These are phyloP conservation scores for Suillus sp. DNA, from an alignment of 768 basidiomycete genomes.

Conservation along the genomic window DNA sequence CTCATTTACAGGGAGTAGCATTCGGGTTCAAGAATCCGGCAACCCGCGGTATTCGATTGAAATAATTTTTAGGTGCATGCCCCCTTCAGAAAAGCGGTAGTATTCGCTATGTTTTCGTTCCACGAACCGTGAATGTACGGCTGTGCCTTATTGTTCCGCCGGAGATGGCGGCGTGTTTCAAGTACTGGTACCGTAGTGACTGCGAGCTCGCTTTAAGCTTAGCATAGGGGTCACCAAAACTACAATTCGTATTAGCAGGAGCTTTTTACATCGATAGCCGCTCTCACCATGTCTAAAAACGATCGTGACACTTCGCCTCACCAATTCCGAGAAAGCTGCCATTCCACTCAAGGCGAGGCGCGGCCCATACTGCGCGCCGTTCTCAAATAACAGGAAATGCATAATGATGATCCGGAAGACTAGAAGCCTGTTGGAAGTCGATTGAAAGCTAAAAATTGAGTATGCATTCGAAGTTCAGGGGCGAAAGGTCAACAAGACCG, in stretches of 20 bases:
- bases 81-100: too few species aligned
- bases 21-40: not conserved
- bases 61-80: too few species aligned
- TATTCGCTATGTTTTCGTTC: too few species aligned
- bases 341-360: constrained; percentile 54
- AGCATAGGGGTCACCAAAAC: not conserved
- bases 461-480: not conserved
- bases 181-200: too few species aligned
- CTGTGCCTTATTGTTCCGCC: not conserved
- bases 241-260: constrained; percentile 33
- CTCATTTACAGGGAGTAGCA: too few species aligned
- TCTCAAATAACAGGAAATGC: constrained; percentile 73
- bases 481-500: not conserved
- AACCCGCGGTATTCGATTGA: not conserved
- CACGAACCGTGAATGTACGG: not conserved
- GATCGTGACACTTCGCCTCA: constrained; percentile 41
- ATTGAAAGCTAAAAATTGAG: not conserved
- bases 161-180: too few species aligned
- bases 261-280: not conserved
- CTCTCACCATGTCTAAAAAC: constrained; percentile 1
- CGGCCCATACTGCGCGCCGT: constrained; percentile 72
- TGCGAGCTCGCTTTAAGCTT: too few species aligned
- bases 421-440: not conserved
- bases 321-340: constrained; percentile 52
- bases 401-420: constrained; percentile 41